A percentile compares a stretch with the other conserved stretches of the same genome.
These are phyloP conservation scores for Saksenaea vasiformis DNA, from an alignment of 371 early-diverging fungal genomes.

Conservation along the genomic window DNA sequence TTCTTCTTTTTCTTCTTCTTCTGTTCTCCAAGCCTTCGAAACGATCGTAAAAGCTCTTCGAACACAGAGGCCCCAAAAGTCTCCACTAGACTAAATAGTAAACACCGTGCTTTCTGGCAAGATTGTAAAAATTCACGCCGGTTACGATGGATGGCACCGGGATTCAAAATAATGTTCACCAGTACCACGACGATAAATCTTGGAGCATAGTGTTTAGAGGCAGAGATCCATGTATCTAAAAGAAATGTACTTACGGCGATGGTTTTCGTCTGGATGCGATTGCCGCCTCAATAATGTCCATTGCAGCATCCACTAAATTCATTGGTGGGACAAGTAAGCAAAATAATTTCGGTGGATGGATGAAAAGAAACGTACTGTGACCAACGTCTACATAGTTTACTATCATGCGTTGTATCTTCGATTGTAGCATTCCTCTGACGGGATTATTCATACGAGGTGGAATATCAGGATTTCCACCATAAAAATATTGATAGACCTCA, in stretches of 20 bases:
- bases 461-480: background rate
- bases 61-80: conserved; percentile 14
- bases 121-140: background rate
- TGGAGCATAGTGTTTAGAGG: background rate
- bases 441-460: background rate
- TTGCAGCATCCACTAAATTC: conserved; percentile 17
- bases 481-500: conserved; percentile 21
- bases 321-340: too few relatives aligned
- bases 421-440: background rate
- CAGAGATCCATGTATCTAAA: background rate
- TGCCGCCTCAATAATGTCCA: conserved; percentile 14
- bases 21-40: conserved; percentile 8
- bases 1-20: background rate
- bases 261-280: conserved; percentile 14
- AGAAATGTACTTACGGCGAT: conserved; percentile 12
- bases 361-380: conserved; percentile 9
- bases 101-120: conserved; percentile 12
- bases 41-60: conserved; percentile 4
- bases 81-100: conserved; percentile 15
- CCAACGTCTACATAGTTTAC: conserved; percentile 13
- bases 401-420: conserved; percentile 16
- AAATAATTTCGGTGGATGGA: background rate
- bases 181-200: conserved; percentile 5
- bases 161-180: conserved; percentile 14
- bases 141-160: background rate